Conservation (phyloP, 805 yeast species). For the Candida ortonii region DNA sequence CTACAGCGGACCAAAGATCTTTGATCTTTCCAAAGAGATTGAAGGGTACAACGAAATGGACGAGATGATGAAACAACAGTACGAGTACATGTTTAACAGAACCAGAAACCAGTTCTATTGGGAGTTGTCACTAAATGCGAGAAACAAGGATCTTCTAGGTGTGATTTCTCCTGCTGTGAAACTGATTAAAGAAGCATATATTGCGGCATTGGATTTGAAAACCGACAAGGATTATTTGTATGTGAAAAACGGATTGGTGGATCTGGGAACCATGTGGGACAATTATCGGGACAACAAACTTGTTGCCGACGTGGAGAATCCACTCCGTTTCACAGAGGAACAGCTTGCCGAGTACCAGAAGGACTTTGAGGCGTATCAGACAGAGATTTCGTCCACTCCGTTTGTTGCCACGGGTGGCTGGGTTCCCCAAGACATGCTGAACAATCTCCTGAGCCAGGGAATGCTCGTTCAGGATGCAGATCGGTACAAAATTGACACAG, state of each 20-base stretch:
- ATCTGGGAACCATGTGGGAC: slow-evolving; percentile 67
- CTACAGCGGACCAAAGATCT: slow-evolving; percentile 86
- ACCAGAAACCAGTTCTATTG: slow-evolving; percentile 89
- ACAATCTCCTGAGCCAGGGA: slow-evolving; percentile 63
- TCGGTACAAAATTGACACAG: slow-evolving; percentile 40
- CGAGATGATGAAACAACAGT: slow-evolving; percentile 74
- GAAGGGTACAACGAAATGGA: slow-evolving; percentile 65
- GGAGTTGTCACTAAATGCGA: slow-evolving; percentile 72
- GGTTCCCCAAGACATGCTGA: slow-evolving; percentile 94
- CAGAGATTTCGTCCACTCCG: slow-evolving; percentile 65
- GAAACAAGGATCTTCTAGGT: slow-evolving; percentile 64
- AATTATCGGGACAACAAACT: slow-evolving; percentile 57
- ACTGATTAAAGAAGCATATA: slow-evolving; percentile 61
- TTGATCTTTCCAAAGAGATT: slow-evolving; percentile 68
- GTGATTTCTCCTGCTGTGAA: slow-evolving; percentile 82
- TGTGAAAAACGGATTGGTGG: slow-evolving; percentile 64
- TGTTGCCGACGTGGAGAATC: slow-evolving; percentile 33
- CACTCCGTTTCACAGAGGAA: slow-evolving; percentile 51
- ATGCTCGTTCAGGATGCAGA: slow-evolving; percentile 55
- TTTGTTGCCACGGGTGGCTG: slow-evolving; percentile 91
- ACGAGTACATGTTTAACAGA: slow-evolving; percentile 80
- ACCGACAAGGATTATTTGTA: slow-evolving; percentile 57
- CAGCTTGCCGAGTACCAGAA: slow-evolving; percentile 57
- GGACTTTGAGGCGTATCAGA: slow-evolving; percentile 64
- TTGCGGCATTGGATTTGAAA: slow-evolving; percentile 58